Evolutionary conservation across 257 asterid species (phyloP).

Genomic region (Solanum clarkiae): DNA sequence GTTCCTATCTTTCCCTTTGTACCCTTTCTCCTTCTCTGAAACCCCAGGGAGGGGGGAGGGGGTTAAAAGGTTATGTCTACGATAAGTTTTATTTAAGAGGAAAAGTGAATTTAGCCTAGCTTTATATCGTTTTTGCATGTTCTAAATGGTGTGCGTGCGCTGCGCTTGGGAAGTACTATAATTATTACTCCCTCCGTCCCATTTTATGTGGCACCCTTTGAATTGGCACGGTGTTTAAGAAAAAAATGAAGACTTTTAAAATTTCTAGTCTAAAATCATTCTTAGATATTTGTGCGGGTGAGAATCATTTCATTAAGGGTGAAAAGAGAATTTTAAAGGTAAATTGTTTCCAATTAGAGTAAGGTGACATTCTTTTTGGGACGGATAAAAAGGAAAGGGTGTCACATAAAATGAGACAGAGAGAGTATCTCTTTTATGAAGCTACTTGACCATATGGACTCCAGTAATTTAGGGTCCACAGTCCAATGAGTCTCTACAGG

Average conservation of each 20-base stretch:
- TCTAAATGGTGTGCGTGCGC: neutral
- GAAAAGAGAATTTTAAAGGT: no score
- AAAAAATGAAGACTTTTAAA: no score
- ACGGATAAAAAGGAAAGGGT: no score
- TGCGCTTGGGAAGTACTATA: neutral
- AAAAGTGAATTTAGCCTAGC: neutral
- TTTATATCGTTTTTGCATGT: neutral
- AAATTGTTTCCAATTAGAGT: no score
- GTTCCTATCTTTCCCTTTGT: neutral
- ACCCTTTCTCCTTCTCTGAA: neutral
- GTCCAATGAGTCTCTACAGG: neutral
- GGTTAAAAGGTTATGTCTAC: no score
- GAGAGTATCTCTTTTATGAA: neutral
- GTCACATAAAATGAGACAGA: no score
- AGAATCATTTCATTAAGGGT: no score
- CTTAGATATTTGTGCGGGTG: no score
- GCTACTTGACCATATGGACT: neutral
- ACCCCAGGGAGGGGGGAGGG: neutral
- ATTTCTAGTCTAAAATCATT: no score
- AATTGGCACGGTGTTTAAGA: no score
- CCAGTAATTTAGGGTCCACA: neutral
- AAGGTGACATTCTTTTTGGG: no score
- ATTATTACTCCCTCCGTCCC: neutral
- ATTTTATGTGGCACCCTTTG: no score
- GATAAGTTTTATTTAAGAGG: neutral